A percentile compares a stretch with the other conserved stretches of the same genome.
These are phyloP conservation scores for Apiospora koreana DNA, from an alignment of 2,329 filamentous ascomycete species.

Conservation along the genomic window DNA sequence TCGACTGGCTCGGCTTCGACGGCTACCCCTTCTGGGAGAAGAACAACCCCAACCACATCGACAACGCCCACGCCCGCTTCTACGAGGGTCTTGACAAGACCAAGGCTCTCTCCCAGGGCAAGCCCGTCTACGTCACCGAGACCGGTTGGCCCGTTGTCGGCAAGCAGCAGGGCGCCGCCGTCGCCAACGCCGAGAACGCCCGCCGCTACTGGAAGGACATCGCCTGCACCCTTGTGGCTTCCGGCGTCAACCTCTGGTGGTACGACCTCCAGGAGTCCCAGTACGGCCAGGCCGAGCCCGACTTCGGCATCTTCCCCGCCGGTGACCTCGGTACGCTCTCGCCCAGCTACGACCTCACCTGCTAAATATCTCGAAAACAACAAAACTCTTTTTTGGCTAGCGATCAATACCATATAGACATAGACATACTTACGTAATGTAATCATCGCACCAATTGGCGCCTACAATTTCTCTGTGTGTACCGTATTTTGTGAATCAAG, in stretches of 20 bases:
- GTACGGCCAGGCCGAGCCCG: constrained; percentile 32
- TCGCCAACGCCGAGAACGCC: constrained; percentile 50
- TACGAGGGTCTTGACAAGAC: constrained; percentile 40
- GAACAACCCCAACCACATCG: constrained; percentile 42
- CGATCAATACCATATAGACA: constrained; percentile 1
- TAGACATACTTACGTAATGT: constrained; percentile 6
- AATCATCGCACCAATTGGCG: not conserved
- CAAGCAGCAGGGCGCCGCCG: constrained; percentile 42
- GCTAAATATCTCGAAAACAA: not conserved
- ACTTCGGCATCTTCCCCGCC: constrained; percentile 37
- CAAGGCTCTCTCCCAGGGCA: constrained; percentile 40
- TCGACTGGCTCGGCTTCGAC: constrained; percentile 56
- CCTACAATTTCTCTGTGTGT: not conserved
- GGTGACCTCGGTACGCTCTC: constrained; percentile 31
- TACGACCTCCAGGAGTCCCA: constrained; percentile 39
- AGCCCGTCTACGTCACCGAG: constrained; percentile 52
- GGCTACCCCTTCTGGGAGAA: constrained; percentile 56
- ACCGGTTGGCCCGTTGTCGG: constrained; percentile 59
- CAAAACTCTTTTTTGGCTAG: not conserved
- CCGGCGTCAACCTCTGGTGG: constrained; percentile 37
- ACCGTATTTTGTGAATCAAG: not conserved
- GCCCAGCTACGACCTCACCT: constrained; percentile 30
- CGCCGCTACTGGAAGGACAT: constrained; percentile 35
- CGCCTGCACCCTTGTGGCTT: constrained; percentile 29
- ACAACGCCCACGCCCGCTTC: constrained; percentile 42